Percentiles rank a stretch among this genome's conserved stretches.
Conservation (phyloP, 331 rosid species). For the Rosa hybrid region DNA sequence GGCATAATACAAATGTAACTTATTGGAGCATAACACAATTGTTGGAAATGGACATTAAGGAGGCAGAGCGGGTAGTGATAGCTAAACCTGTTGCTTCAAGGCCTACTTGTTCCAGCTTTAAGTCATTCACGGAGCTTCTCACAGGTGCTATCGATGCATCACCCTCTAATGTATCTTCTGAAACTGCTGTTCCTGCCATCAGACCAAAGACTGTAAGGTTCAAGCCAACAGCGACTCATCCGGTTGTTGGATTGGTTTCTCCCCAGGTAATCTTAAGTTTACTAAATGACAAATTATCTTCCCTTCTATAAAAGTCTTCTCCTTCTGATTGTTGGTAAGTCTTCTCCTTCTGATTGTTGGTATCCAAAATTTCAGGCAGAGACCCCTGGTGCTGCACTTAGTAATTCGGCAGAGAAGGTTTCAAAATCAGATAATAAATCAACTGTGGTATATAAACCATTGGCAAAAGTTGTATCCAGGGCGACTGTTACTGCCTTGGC, state of each 20-base stretch:
- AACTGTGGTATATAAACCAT: conserved; percentile 72
- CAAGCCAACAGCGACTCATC: conserved; percentile 48
- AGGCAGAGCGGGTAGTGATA: conserved; percentile 65
- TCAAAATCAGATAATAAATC: conserved; percentile 48
- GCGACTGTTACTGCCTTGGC: conserved; percentile 82
- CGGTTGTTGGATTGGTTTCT: conserved; percentile 48
- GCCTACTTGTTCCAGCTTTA: conserved; percentile 74
- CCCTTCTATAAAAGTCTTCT: conserved; percentile 20
- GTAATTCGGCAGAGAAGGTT: conserved; percentile 43
- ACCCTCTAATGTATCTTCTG: conserved; percentile 52
- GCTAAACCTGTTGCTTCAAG: conserved; percentile 93
- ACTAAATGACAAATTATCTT: conserved; percentile 6
- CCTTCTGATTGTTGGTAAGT: conserved; percentile 22
- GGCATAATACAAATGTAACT: conserved; percentile 2
- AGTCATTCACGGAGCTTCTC: conserved; percentile 87
- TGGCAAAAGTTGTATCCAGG: conserved; percentile 79
- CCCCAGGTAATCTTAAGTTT: conserved; percentile 54
- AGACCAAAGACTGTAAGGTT: conserved; percentile 94
- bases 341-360: conserved; percentile 25
- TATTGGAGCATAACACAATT: background rate
- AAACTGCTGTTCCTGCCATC: conserved; percentile 72
- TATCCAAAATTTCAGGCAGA: conserved; percentile 49
- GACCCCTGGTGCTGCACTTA: conserved; percentile 38
- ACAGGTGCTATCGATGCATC: conserved; percentile 71
- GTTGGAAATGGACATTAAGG: conserved; percentile 72